Percentiles rank a stretch among this genome's conserved stretches.
Conservation (phyloP, 768 basidiomycete species). For the Suillus subalutaceus region DNA sequence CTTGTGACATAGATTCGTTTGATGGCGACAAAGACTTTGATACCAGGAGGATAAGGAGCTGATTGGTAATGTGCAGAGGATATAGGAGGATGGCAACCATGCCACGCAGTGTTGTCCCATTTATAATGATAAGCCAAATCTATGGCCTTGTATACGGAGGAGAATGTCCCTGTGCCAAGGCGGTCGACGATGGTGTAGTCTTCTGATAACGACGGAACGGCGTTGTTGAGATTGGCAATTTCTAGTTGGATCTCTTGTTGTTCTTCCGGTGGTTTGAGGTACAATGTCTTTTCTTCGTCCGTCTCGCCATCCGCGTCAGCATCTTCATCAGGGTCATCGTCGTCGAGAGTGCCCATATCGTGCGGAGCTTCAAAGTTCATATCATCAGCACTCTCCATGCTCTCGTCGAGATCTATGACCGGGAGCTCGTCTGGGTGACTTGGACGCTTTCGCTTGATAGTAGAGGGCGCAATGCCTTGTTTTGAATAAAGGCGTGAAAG, state of each 20-base stretch:
- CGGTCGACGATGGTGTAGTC: constrained; percentile 87
- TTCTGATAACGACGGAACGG: constrained; percentile 64
- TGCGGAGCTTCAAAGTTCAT: constrained; percentile 39
- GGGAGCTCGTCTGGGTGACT: constrained; percentile 27
- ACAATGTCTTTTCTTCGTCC: constrained; percentile 65
- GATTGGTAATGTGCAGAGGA: constrained; percentile 74
- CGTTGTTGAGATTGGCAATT: constrained; percentile 67
- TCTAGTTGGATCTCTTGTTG: constrained; percentile 75
- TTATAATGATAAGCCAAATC: constrained; percentile 76
- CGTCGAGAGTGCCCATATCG: constrained; percentile 34
- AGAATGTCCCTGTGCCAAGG: constrained; percentile 97
- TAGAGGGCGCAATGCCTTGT: constrained; percentile 21
- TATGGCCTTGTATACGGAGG: constrained; percentile 97
- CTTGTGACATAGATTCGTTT: constrained; percentile 98
- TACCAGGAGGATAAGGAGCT: constrained; percentile 38
- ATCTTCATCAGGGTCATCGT: constrained; percentile 38
- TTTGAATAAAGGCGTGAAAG: constrained; percentile 45
- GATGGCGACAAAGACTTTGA: constrained; percentile 83
- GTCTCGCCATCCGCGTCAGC: constrained; percentile 39
- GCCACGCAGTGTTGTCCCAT: constrained; percentile 79
- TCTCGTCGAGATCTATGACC: constrained; percentile 50
- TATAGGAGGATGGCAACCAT: constrained; percentile 58
- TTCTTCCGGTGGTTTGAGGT: constrained; percentile 64
- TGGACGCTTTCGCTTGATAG: constrained; percentile 20
- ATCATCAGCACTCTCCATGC: constrained; percentile 47